A percentile compares a stretch with the other conserved stretches of the same genome.
Evolutionary conservation across 805 yeast species (phyloP).

Genomic region (Kregervanrija delftensis): DNA sequence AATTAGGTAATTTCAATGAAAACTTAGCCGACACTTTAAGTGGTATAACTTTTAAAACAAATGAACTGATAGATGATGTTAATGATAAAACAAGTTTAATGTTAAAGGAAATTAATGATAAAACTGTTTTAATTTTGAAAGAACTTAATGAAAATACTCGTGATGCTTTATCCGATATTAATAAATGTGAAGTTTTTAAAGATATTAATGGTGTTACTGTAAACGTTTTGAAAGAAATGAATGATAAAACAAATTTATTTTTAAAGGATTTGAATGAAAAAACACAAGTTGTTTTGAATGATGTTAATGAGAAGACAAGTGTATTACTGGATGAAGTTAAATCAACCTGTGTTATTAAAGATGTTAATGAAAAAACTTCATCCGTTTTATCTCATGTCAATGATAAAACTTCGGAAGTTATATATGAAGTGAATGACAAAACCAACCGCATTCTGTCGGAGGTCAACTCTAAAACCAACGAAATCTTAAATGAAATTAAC

Average conservation of each 20-base stretch:
- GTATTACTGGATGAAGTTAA: conserved; percentile 5
- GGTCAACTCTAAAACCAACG: conserved; percentile 1
- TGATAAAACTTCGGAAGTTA: conserved; percentile 6
- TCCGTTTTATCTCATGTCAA: conserved; percentile 4
- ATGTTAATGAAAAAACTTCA: conserved; percentile 12
- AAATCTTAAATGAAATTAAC: not conserved
- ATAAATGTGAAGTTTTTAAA: conserved; percentile 13
- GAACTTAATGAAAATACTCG: conserved; percentile 20
- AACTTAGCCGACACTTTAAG: conserved; percentile 15
- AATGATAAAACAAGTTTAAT: conserved; percentile 16
- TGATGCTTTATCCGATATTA: conserved; percentile 13
- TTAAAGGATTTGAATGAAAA: conserved; percentile 17
- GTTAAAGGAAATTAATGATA: conserved; percentile 19
- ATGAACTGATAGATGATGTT: conserved; percentile 12
- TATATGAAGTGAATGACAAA: conserved; percentile 9
- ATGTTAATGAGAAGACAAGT: conserved; percentile 14
- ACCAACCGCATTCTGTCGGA: conserved; percentile 5
- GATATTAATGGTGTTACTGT: conserved; percentile 18
- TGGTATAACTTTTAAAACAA: conserved; percentile 19
- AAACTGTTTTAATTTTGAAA: conserved; percentile 17
- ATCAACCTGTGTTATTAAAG: conserved; percentile 3
- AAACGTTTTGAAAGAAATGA: conserved; percentile 19
- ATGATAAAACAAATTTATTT: conserved; percentile 17
- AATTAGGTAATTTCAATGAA: conserved; percentile 28
- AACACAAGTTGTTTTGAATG: conserved; percentile 12